Base-by-base conservation (phyloP, 139 green algal genomes). In the Astrephomene gubernaculifera region DNA sequence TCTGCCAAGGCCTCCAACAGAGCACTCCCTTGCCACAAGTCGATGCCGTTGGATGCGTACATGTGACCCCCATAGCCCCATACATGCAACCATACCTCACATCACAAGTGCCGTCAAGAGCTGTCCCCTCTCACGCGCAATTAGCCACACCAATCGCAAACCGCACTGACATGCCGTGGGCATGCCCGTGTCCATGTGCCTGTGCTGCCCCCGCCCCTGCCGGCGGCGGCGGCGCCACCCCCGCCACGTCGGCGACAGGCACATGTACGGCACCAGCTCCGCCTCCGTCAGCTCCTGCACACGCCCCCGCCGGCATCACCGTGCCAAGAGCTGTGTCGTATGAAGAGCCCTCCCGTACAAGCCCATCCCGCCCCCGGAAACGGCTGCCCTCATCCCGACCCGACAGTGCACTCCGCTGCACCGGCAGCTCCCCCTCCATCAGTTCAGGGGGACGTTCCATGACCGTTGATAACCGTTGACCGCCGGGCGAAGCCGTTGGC, bases 321-420 rank as follows among this genome's bases (percentile, higher is more conserved):
- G 76, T 83, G 36, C 33, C 60, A n/a, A 83, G 76, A 21, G n/a
- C 76, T 17, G 76, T 83, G 29, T 83, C 76, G 38, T 64, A 83
- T 5, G 76, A 83, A 14, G 60, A 49, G 3, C 41, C 76, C 27
- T 72, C 39, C 12, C 76, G 76, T 0, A 83, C 39, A 17, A 83
- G 76, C 17, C 76, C 76, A 39, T 83, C 76, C 21, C 60, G 29
- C 7, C 76, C 76, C 0, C 41, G 41, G 2, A 31, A 54, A 9
- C 61, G 43, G n/a, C 76, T 83, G 76, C 38, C 76, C 60, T 83
- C 76, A 4, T 44, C 53, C 7, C 10, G 4, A 4, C 41, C n/a
- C 12, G 53, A 71, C 60, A 83, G n/a, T 2, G 76, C 60, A 29
- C 52, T 71, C 0, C 76, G 76, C 76, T 83, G 60, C 39, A 73